Evolutionary conservation across 768 basidiomycete species (phyloP), one percentile per base, ranked within the genome.

Genomic region (Termitomyces sp.): DNA sequence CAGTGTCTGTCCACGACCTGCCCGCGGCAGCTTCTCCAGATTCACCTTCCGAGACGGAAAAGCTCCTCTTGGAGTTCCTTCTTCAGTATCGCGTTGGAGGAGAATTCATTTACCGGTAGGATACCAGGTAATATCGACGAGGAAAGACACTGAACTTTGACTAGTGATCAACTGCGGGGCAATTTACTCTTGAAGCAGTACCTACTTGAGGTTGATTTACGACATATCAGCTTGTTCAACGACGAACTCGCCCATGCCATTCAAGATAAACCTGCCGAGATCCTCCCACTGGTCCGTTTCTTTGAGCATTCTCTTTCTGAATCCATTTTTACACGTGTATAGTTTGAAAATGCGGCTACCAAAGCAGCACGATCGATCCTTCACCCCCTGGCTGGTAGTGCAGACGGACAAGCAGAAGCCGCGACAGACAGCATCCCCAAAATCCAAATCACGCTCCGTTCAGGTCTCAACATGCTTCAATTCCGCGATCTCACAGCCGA

Each of bases 401-500:
- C 78, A 31, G 73, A 76, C 59, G 73, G 84, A 58, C 71, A 76
- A 34, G 64, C 69, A 24, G 73, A 74, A 51, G 67, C 69, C 41
- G 72, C 77, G 5, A 68, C 69, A 29, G 74, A 79, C 54, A 70
- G 78, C 13, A 79, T 80, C 60, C 74, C 78, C 42, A 88, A 85
- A 66, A 80, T 98, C 33, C 97, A 98, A 74, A 79, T 98, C 54
- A 92, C 88, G 41, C 78, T 98, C 37, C 85, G 82, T 66, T 94
- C 93, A n/a, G 91, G 90, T 5, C 82, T 96, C 63, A 96, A 96
- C 72, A 80, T 98, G 75, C 84, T 92, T 54, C 93, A 92, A 69
- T 97, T 98, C 70, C 86, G 97, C 42, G 94, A 94, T 44, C 84
- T 99, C 42, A 91, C 90, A 0, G 97, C 97, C 10, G 84, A 94